These are phyloP conservation scores for Mycena kentingensis DNA, from an alignment of 768 basidiomycete genomes.

Conservation along the genomic window DNA sequence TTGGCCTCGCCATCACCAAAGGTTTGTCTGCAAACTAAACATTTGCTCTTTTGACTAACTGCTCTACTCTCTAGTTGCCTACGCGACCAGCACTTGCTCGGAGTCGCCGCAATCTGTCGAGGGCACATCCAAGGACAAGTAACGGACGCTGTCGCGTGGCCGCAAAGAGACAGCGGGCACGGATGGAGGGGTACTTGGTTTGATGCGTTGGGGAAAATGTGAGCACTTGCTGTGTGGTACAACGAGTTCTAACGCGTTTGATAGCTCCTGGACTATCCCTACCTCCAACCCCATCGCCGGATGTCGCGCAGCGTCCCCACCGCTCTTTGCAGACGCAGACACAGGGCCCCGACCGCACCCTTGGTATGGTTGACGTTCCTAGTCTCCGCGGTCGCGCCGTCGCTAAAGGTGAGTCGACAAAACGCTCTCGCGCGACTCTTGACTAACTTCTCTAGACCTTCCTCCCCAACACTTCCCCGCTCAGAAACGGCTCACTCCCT, in stretches of 20 bases:
- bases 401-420: conserved; percentile 17
- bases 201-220: conserved; percentile 46
- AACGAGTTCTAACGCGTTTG: not conserved
- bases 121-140: conserved; percentile 56
- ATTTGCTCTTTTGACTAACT: too few species aligned
- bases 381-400: conserved; percentile 14
- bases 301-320: not conserved
- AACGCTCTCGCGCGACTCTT: conserved; percentile 22
- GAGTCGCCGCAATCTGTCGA: conserved; percentile 32
- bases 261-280: conserved; percentile 15
- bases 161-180: conserved; percentile 74
- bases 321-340: not conserved
- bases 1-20: too few species aligned
- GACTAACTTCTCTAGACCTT: conserved; percentile 8
- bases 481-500: conserved; percentile 66
- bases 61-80: too few species aligned
- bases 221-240: conserved; percentile 20
- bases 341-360: conserved; percentile 17
- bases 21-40: too few species aligned
- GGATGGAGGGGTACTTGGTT: conserved; percentile 34
- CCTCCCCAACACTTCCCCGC: conserved; percentile 18
- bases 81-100: conserved; percentile 39
- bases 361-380: conserved; percentile 22
- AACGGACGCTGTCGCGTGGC: conserved; percentile 83
- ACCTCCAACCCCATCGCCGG: conserved; percentile 8